Conservation (phyloP, 2,329 filamentous ascomycete species). For the Trichocomaceae sp. region DNA sequence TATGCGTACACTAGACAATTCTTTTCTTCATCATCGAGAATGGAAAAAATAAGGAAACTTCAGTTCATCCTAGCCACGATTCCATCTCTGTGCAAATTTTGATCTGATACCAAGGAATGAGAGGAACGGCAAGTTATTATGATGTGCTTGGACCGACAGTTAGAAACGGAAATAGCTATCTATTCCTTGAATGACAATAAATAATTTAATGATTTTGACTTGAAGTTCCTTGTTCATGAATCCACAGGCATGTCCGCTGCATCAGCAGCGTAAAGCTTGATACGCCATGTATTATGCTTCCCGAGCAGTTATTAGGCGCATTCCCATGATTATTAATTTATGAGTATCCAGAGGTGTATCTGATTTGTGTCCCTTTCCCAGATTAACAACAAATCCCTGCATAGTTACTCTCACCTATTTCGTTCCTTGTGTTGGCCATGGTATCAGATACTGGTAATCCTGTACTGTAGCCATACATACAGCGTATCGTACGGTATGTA, state of each 20-base stretch:
- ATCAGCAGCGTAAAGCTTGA: neutral
- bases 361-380: neutral
- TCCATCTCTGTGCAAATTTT: neutral
- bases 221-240: no score
- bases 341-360: no score
- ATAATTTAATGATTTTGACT: neutral
- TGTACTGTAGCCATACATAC: neutral
- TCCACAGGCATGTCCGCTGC: no score
- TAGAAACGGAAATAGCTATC: neutral
- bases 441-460: neutral
- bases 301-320: neutral
- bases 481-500: no score
- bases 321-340: no score
- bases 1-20: neutral
- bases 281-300: neutral
- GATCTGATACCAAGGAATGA: neutral
- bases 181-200: slow-evolving; percentile 5
- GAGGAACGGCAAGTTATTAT: neutral
- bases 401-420: neutral
- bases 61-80: neutral
- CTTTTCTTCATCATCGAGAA: neutral
- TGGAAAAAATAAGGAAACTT: neutral
- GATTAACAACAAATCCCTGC: neutral
- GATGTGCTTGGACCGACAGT: neutral
- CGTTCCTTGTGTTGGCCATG: neutral